These are phyloP conservation scores for Wickerhamomyces tratensis DNA, from an alignment of 805 yeast species.

Conservation along the genomic window DNA sequence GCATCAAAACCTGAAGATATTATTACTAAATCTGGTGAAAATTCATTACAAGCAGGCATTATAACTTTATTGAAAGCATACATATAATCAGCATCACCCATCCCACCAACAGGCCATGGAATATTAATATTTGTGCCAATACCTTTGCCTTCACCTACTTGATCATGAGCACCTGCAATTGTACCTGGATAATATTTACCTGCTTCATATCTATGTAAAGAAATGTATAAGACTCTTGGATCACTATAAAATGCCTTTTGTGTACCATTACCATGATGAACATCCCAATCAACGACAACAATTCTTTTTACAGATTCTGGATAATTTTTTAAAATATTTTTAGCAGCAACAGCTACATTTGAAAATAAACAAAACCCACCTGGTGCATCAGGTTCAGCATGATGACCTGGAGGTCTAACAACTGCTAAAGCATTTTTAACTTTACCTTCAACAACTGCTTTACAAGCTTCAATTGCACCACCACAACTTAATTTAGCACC, in stretches of 20 bases:
- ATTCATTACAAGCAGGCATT: conserved; percentile 84
- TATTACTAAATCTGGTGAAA: conserved; percentile 85
- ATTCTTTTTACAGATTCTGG: conserved; percentile 85
- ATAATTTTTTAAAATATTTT: conserved; percentile 66
- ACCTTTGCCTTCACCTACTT: conserved; percentile 80
- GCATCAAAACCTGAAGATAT: conserved; percentile 97
- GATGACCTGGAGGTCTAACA: conserved; percentile 99
- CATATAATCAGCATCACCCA: conserved; percentile 92
- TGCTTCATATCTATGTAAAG: conserved; percentile 86
- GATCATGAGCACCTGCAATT: conserved; percentile 69
- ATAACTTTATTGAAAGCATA: conserved; percentile 82
- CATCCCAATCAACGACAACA: conserved; percentile 92
- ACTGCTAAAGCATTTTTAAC: conserved; percentile 91
- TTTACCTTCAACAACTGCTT: conserved; percentile 85
- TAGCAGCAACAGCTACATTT: conserved; percentile 96
- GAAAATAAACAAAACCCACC: conserved; percentile 96
- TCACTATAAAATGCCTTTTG: conserved; percentile 86
- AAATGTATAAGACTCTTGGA: conserved; percentile 83
- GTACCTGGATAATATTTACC: conserved; percentile 95
- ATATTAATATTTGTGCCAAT: conserved; percentile 82
- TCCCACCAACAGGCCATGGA: conserved; percentile 90
- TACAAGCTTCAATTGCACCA: conserved; percentile 93
- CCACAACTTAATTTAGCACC: conserved; percentile 94
- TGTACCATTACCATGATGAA: conserved; percentile 98
- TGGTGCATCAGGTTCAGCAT: conserved; percentile 95